Base-by-base conservation (phyloP, 805 yeast genomes). In the Schwanniomyces sp. region DNA sequence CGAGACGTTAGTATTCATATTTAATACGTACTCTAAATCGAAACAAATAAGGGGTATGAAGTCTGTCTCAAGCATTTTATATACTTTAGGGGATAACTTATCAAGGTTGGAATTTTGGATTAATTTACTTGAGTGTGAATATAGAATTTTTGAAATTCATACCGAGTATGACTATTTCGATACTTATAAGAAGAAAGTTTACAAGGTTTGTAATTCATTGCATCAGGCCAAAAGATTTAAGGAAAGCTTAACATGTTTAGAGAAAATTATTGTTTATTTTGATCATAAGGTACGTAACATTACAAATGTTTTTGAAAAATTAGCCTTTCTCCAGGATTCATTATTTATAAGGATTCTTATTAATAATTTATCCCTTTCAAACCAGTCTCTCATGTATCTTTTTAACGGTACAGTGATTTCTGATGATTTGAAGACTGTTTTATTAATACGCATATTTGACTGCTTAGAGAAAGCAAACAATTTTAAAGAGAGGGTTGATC, bases 31-130 rank as follows among this genome's bases (percentile, higher is more conserved):
- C n/a, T 41, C 49, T 16, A 40, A 50, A 5, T 54, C 59, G 41
- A 68, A 61, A 28, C 74, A 67, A 32, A 44, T 40, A 16, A 78
- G 74, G 50, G 58, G 84, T 47, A 57, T 76, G 6, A 63, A 71
- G 42, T 79, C 79, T 53, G 51, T 80, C 3, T 72, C 82, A 3
- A 78, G 76, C 51, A 42, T 80, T 10, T 58, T 71, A 6, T 79
- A 68, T 54, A 74, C 76, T 48, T 54, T 66, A 41, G 79, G 76
- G 0, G 63, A 59, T 7, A 60, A 51, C 30, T 43, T 57, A 21
- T 32, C 59, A 4, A 49, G 37, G 14, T 17, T 6, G 2, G 43
- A 55, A 14, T 39, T 44, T 18, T 54, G 56, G 52, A 36, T 54
- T 51, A 7, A 32, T 54, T 65, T 70, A 16, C 47, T 74, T 12